Conservation (phyloP, 164 flowering plant genomes). For the Cinnamomum chago region DNA sequence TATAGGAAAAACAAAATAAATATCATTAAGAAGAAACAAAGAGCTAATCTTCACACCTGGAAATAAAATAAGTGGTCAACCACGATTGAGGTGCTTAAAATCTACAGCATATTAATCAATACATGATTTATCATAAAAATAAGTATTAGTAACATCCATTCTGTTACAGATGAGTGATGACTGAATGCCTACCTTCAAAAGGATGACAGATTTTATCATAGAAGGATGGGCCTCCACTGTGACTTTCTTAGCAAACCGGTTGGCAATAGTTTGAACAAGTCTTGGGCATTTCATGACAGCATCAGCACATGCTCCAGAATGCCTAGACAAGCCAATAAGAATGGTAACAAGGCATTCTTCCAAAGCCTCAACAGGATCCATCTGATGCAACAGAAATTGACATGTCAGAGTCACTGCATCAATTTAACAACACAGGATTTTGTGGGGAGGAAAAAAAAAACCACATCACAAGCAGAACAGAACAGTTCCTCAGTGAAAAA, state of each 20-base stretch:
- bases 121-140: not conserved
- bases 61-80: too few species aligned
- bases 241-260: conserved; percentile 42
- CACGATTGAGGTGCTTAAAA: too few species aligned
- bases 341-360: conserved; percentile 71
- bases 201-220: conserved; percentile 61
- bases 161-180: not conserved
- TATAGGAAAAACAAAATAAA: too few species aligned
- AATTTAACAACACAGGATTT: conserved; percentile 6
- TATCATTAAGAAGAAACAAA: too few species aligned
- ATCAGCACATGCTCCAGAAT: conserved; percentile 73
- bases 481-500: not conserved
- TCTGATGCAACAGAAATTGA: conserved; percentile 40
- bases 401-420: not conserved
- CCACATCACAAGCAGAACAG: not conserved
- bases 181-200: conserved; percentile 52
- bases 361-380: conserved; percentile 46
- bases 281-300: conserved; percentile 64
- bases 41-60: too few species aligned
- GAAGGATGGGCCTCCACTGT: conserved; percentile 35
- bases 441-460: not conserved
- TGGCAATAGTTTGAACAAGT: conserved; percentile 60
- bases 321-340: conserved; percentile 75
- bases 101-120: not conserved
- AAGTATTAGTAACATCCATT: not conserved